Conservation (phyloP, 2,329 filamentous ascomycete genomes). For the Hypoxylon sp. region DNA sequence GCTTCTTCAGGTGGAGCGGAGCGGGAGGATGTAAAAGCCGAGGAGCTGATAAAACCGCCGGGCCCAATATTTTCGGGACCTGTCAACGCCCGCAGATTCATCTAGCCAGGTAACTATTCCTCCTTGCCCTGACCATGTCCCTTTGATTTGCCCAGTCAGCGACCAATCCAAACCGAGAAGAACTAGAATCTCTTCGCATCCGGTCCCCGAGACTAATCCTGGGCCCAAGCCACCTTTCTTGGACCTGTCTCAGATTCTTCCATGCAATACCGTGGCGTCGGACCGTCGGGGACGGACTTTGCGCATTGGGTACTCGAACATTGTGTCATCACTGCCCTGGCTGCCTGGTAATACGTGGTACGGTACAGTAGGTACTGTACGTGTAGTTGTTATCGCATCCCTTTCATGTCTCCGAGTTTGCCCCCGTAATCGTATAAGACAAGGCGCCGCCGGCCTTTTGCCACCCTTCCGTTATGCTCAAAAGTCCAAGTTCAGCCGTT, state of each 20-base stretch:
- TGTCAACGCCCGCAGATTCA: slow-evolving; percentile 7
- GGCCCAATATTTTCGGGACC: slow-evolving; percentile 27
- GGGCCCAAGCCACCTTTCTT: slow-evolving; percentile 26
- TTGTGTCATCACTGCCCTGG: slow-evolving; percentile 33
- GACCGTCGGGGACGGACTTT: slow-evolving; percentile 37
- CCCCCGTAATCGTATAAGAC: slow-evolving; percentile 43
- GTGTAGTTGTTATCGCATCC: slow-evolving; percentile 26
- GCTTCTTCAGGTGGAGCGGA: slow-evolving; percentile 17
- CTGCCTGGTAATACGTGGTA: slow-evolving; percentile 16
- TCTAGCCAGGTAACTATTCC: slow-evolving; percentile 6
- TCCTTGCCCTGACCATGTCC: slow-evolving; percentile 18
- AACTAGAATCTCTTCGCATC: slow-evolving; percentile 18
- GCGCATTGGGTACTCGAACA: slow-evolving; percentile 26
- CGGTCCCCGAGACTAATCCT: slow-evolving; percentile 19
- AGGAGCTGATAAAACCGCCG: slow-evolving; percentile 20
- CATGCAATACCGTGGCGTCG: slow-evolving; percentile 22
- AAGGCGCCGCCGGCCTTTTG: slow-evolving; percentile 47
- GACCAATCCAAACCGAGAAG: slow-evolving; percentile 27
- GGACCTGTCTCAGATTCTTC: slow-evolving; percentile 9
- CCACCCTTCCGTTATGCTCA: slow-evolving; percentile 60
- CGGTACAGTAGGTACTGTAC: slow-evolving; percentile 8
- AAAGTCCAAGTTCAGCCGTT: slow-evolving; percentile 56
- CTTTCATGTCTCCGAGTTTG: slow-evolving; percentile 42
- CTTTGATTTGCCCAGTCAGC: slow-evolving; percentile 22
- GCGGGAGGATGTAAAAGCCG: slow-evolving; percentile 41